phyloP scores from a whole-genome alignment of 2,329 filamentous ascomycete genomes.

The Colletotrichum sp. region DNA sequence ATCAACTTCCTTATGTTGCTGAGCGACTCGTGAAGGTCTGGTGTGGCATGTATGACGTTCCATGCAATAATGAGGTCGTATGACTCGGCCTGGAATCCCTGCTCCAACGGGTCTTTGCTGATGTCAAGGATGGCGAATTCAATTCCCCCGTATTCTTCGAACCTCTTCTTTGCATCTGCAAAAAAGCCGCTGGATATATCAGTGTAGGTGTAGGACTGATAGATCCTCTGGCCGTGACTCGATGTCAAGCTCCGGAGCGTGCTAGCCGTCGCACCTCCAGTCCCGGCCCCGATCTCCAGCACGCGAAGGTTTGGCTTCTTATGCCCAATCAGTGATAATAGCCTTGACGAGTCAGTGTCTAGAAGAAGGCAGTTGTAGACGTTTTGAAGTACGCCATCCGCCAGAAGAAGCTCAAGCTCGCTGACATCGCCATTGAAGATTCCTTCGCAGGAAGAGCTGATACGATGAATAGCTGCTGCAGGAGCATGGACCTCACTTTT shows the following conservation, averaged over 20 bases:
- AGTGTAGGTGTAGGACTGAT: slow-evolving; percentile 30
- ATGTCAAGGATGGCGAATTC: slow-evolving; percentile 31
- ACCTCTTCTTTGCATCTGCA: slow-evolving; percentile 27
- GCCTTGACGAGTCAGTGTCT: not conserved
- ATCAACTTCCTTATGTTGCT: slow-evolving; percentile 2
- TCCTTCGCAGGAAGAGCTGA: slow-evolving; percentile 15
- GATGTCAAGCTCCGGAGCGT: not conserved
- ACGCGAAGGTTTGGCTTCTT: slow-evolving; percentile 24
- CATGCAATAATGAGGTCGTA: slow-evolving; percentile 45
- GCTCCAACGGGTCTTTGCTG: slow-evolving; percentile 29
- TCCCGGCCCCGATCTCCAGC: not conserved
- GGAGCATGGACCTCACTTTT: not conserved
- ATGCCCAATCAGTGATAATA: slow-evolving; percentile 21
- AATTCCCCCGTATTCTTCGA: slow-evolving; percentile 24
- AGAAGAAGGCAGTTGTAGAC: slow-evolving; percentile 2
- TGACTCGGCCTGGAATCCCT: not conserved
- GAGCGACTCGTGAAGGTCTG: not conserved
- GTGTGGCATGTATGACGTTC: slow-evolving; percentile 43
- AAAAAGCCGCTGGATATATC: slow-evolving; percentile 33
- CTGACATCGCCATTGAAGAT: slow-evolving; percentile 15
- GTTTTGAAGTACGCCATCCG: not conserved
- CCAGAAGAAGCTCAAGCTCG: slow-evolving; percentile 24
- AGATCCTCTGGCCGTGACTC: not conserved
- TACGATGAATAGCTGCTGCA: not conserved
- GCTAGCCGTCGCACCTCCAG: not conserved